Evolutionary conservation across 371 early-diverging fungal genomes (phyloP).

Genomic region (Dinochytrium kinnereticum): DNA sequence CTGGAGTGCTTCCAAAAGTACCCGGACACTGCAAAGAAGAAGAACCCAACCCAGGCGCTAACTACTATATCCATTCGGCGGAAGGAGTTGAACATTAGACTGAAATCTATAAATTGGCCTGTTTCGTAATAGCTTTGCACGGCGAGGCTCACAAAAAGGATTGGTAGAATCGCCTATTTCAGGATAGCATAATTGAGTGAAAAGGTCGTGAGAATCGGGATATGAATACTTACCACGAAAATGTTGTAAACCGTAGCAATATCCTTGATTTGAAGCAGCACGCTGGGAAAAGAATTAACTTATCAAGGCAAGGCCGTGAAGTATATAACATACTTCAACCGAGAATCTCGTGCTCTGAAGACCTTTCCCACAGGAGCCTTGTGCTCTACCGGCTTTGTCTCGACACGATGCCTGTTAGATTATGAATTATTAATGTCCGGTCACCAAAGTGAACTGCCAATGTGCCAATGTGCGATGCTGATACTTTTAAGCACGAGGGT

Average conservation of each 20-base stretch:
- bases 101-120: slow-evolving; percentile 23
- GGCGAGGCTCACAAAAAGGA: slow-evolving; percentile 22
- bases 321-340: neutral
- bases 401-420: too few species aligned
- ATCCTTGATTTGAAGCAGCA: slow-evolving; percentile 31
- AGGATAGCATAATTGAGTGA: neutral
- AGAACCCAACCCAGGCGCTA: neutral
- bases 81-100: slow-evolving; percentile 22
- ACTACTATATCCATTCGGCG: slow-evolving; percentile 19
- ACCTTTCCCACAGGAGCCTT: slow-evolving; percentile 9
- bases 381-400: neutral
- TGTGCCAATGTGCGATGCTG: too few species aligned
- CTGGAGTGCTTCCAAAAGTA: slow-evolving; percentile 11
- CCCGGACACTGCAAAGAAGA: neutral
- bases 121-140: slow-evolving; percentile 27
- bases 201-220: neutral
- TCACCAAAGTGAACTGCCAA: too few species aligned
- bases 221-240: slow-evolving; percentile 21
- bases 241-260: slow-evolving; percentile 36
- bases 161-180: slow-evolving; percentile 22
- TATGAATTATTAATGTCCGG: too few species aligned
- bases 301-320: neutral
- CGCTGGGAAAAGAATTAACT: slow-evolving; percentile 1
- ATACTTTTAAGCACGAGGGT: too few species aligned
- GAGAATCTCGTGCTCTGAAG: slow-evolving; percentile 11